Percentiles rank a stretch among this genome's conserved stretches.
phyloP scores from a whole-genome alignment of 164 flowering plant genomes.

The Aristolochia fimbriata region DNA sequence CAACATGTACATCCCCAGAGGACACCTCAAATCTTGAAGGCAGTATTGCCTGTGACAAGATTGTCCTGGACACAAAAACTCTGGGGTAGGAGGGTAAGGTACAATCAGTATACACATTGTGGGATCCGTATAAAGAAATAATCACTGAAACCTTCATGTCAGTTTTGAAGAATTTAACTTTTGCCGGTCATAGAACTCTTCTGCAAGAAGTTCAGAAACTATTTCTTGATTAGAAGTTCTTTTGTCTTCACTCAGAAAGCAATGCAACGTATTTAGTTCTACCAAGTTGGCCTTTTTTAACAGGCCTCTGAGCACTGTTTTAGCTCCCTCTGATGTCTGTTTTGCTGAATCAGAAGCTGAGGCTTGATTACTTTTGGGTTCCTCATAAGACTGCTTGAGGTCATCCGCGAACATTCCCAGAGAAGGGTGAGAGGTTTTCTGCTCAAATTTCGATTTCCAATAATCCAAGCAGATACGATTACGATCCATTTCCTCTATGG shows the following conservation, averaged over 20 bases:
- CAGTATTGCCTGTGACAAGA: too few relatives aligned
- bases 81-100: too few relatives aligned
- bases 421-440: slow-evolving; percentile 15
- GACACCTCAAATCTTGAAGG: too few relatives aligned
- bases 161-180: neutral
- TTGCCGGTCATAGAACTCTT: neutral
- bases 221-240: neutral
- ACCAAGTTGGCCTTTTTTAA: slow-evolving; percentile 58
- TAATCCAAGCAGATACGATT: slow-evolving; percentile 54
- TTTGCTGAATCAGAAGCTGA: neutral
- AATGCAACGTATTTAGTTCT: slow-evolving; percentile 41
- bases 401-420: slow-evolving; percentile 3
- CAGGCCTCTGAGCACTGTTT: slow-evolving; percentile 34
- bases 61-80: too few relatives aligned
- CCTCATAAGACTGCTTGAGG: slow-evolving; percentile 7
- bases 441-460: slow-evolving; percentile 58
- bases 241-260: slow-evolving; percentile 1
- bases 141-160: neutral
- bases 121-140: neutral
- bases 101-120: too few relatives aligned
- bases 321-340: slow-evolving; percentile 13
- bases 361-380: slow-evolving; percentile 1
- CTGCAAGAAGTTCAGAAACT: neutral
- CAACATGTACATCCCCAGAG: too few relatives aligned
- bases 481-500: slow-evolving; percentile 44